Conservation (phyloP, 2,329 filamentous ascomycete genomes). For the Phialemoniopsis sp. region DNA sequence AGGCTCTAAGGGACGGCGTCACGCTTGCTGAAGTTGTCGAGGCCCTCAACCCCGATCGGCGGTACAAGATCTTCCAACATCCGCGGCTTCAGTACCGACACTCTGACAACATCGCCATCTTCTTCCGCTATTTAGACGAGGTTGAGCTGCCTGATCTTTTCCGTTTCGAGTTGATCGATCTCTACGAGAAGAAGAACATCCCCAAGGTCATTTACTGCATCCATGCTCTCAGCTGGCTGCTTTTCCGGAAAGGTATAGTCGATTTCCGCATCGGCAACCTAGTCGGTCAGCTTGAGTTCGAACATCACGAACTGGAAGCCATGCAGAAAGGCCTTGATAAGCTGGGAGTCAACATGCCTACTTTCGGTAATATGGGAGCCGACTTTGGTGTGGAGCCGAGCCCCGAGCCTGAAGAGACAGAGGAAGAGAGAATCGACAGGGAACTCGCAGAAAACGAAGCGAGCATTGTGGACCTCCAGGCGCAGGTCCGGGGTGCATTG, state of each 20-base stretch:
- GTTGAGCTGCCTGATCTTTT: conserved; percentile 93
- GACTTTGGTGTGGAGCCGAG: conserved; percentile 79
- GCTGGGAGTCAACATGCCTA: conserved; percentile 91
- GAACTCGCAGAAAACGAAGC: conserved; percentile 75
- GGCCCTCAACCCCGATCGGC: conserved; percentile 72
- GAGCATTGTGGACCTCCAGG: conserved; percentile 74
- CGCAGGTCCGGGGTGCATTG: conserved; percentile 78
- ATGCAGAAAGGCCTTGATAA: conserved; percentile 97
- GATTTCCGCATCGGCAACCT: conserved; percentile 96
- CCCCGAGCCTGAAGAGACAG: conserved; percentile 73
- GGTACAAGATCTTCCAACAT: conserved; percentile 79
- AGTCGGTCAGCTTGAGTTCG: conserved; percentile 93
- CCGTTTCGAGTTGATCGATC: conserved; percentile 91
- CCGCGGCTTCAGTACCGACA: conserved; percentile 87
- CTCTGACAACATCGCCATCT: conserved; percentile 95
- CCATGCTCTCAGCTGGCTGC: conserved; percentile 93
- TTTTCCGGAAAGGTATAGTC: conserved; percentile 91
- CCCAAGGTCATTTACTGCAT: conserved; percentile 99
- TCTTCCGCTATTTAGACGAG: conserved; percentile 90
- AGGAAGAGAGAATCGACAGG: conserved; percentile 81
- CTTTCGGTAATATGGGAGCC: conserved; percentile 94
- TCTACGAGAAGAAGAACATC: conserved; percentile 99
- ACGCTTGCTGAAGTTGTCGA: conserved; percentile 93
- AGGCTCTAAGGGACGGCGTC: conserved; percentile 87
- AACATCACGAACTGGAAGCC: conserved; percentile 94